Conservation (phyloP, 2,329 filamentous ascomycete genomes). For the Penicillium nordicum region DNA sequence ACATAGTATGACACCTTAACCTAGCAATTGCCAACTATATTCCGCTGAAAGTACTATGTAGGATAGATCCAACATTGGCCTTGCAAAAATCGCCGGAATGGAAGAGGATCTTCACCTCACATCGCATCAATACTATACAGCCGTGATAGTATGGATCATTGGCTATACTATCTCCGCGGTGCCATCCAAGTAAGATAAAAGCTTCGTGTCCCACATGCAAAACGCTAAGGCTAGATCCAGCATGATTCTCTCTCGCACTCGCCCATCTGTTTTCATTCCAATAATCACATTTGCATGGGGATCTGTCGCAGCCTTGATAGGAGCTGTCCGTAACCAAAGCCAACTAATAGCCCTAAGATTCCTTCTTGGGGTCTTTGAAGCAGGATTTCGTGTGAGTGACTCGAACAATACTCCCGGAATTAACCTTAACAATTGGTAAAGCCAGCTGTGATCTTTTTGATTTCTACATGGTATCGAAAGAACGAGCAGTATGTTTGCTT, state of each 20-base stretch:
- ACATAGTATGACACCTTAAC: not conserved
- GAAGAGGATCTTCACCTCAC: not conserved
- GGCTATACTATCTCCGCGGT: constrained; percentile 4
- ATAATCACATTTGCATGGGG: constrained; percentile 5
- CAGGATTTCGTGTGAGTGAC: not conserved
- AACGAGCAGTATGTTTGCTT: constrained; percentile 1
- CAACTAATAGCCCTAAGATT: constrained; percentile 1
- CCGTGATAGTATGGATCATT: constrained; percentile 5
- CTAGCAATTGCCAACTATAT: not conserved
- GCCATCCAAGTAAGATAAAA: not conserved
- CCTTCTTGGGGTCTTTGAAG: constrained; percentile 2
- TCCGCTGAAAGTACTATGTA: not conserved
- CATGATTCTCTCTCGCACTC: constrained; percentile 1
- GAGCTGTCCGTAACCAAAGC: not conserved
- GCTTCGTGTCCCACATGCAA: not conserved
- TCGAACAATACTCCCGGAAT: not conserved
- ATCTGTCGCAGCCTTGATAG: not conserved
- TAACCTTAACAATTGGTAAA: not conserved
- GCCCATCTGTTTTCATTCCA: constrained; percentile 4
- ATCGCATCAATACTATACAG: constrained; percentile 3
- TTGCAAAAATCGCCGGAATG: constrained; percentile 7
- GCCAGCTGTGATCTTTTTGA: constrained; percentile 8
- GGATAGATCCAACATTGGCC: constrained; percentile 7
- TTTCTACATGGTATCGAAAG: constrained; percentile 6
- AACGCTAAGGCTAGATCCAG: not conserved